phyloP scores from a whole-genome alignment of 768 basidiomycete species.

The Collybiopsis confluens region DNA sequence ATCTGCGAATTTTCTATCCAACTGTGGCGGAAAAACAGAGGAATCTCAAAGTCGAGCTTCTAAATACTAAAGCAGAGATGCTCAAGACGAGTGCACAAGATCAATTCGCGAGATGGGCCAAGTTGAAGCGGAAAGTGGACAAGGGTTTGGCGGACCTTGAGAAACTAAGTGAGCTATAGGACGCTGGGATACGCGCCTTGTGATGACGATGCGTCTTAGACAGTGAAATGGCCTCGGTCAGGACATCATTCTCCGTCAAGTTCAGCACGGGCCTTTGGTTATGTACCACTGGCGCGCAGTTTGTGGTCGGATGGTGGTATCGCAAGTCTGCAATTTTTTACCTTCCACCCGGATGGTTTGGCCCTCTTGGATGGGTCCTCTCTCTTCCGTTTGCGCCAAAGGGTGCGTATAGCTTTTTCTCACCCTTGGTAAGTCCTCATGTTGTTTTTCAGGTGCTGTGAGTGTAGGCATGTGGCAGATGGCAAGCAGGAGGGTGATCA shows the following conservation, averaged over 20 bases:
- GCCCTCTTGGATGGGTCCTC: slow-evolving; percentile 84
- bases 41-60: slow-evolving; percentile 73
- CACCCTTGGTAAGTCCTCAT: slow-evolving; percentile 1
- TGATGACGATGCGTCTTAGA: slow-evolving; percentile 41
- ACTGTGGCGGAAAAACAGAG: slow-evolving; percentile 54
- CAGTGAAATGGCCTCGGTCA: slow-evolving; percentile 54
- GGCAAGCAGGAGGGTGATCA: slow-evolving; percentile 85
- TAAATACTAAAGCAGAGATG: slow-evolving; percentile 80
- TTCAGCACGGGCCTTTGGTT: slow-evolving; percentile 78
- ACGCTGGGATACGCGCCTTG: not conserved
- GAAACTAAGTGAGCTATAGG: slow-evolving; percentile 71
- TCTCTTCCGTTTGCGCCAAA: slow-evolving; percentile 87
- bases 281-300: slow-evolving; percentile 82
- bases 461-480: slow-evolving; percentile 95
- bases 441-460: slow-evolving; percentile 63
- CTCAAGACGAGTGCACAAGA: slow-evolving; percentile 91
- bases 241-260: slow-evolving; percentile 58
- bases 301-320: slow-evolving; percentile 88
- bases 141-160: slow-evolving; percentile 90
- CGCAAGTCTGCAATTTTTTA: slow-evolving; percentile 89
- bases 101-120: slow-evolving; percentile 98
- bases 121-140: slow-evolving; percentile 84
- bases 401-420: slow-evolving; percentile 43
- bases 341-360: slow-evolving; percentile 87
- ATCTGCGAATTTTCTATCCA: slow-evolving; percentile 63